Evolutionary conservation across 805 yeast genomes (phyloP), one percentile per base, ranked within the genome.

Genomic region (Metschnikowia aberdeeniae): DNA sequence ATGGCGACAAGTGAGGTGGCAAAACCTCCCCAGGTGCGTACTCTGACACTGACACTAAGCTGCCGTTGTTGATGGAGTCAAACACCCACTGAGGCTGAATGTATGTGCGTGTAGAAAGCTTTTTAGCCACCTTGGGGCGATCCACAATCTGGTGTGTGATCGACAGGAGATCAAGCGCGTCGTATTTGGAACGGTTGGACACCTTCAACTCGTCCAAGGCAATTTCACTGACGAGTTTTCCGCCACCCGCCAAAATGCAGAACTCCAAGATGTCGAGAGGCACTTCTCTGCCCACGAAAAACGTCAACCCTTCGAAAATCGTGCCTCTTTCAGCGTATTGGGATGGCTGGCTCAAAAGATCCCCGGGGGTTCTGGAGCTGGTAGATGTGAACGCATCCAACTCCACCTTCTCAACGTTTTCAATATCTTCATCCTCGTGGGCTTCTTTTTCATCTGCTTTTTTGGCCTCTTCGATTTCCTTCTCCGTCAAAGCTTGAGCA

Each of bases 61-160:
- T 73, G 40, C 80, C 78, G 67, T 85, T 84, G 72, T 93, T 93
- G 49, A 93, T 71, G 59, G 85, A 83, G 64, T 93, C 99, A 64
- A 93, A 90, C 27, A 93, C 75, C 99, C 99, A 93, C 73, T 93
- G 99, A 14, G 99, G 99, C 70, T 93, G 99, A 39, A 92, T 66
- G 61, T 93, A 93, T 0, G 95, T 87, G 73, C 98, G 81, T 42
- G 97, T 97, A 49, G 89, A 85, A 36, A 89, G 88, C 62, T 83
- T 87, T 52, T 80, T 76, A 26, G 75, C 62, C 36, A 92, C 66
- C 58, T 81, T 82, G 27, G 99, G 98, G 67, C 99, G 82, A 67
- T 93, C 99, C 52, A 84, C 83, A 56, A 93, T 84, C 67, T 92
- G 98, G 66, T 93, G 99, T 12, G 99, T 93, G 40, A 93, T 80